A percentile compares a stretch with the other conserved stretches of the same genome.
Conservation (phyloP, 345 rosid species). For the Acer negundo region DNA sequence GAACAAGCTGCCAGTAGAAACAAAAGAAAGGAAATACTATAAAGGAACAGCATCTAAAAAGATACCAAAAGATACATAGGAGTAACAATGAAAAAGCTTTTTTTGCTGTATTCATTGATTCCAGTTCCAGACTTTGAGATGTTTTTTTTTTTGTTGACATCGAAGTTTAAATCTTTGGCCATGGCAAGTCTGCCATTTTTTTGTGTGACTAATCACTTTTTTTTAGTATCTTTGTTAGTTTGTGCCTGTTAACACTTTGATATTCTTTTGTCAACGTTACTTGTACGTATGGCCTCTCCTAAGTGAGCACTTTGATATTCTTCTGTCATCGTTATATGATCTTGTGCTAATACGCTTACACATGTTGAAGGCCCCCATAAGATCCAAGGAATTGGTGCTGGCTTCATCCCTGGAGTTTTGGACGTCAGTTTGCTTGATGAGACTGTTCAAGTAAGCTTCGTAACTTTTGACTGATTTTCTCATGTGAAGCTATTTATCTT, state of each 20-base stretch:
- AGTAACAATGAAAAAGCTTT: too few relatives aligned
- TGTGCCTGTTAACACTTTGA: neutral
- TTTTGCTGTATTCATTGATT: neutral
- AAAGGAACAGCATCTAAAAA: too few relatives aligned
- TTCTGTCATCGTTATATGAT: neutral
- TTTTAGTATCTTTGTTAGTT: neutral
- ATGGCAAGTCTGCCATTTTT: neutral
- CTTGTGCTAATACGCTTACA: conserved; percentile 4
- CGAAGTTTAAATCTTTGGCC: conserved; percentile 6
- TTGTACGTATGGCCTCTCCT: neutral
- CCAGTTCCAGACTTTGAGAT: neutral
- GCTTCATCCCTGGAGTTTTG: conserved; percentile 56
- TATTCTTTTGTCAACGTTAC: neutral
- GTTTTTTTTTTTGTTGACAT: neutral
- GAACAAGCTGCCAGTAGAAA: too few relatives aligned
- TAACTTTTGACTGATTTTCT: neutral
- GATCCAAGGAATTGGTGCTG: conserved; percentile 78
- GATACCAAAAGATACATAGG: too few relatives aligned
- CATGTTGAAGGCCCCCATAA: conserved; percentile 49
- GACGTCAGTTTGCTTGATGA: conserved; percentile 47
- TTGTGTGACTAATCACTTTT: neutral
- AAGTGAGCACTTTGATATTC: conserved; percentile 6
- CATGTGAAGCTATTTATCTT: neutral
- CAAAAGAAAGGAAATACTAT: too few relatives aligned
- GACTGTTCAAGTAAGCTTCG: conserved; percentile 43